Base-by-base conservation (phyloP, 2,329 filamentous ascomycete species). In the Colletotrichum chlorophyti region DNA sequence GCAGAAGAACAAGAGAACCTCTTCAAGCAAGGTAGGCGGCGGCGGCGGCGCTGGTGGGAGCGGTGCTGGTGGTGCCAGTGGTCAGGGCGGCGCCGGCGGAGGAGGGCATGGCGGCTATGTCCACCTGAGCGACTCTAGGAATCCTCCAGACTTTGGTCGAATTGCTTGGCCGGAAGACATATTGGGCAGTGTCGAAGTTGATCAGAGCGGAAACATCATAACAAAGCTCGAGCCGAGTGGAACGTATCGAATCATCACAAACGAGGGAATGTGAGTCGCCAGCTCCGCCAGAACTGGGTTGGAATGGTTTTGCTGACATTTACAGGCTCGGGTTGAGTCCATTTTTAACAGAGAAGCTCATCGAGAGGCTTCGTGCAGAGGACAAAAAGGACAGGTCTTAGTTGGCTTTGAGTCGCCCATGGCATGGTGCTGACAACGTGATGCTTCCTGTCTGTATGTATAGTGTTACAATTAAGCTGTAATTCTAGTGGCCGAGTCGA, bases 81-180 rank as follows among this genome's bases (percentile, higher is more conserved):
- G 74, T n/a, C 84, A 87, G 67, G 84, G 85, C n/a, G 85, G 84
- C 17, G 80, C 83, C 1, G 85, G 85, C 1, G 84, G 85, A 9
- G 84, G 74, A 2, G 85, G 85, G 2, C 74, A 81, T 19, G 84
- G 86, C 19, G 86, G 87, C 1, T 84, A 84, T 73, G 79, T 90
- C 15, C 87, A 90, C 70, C 75, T 90, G 5, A 87, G 84, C 53
- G 87, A 90, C 67, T 66, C 76, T 50, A 75, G 87, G 50, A 88
- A 87, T 48, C 85, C 86, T 2, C 86, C 85, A 0, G 86, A 88
- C 65, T 90, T 81, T 76, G 87, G 87, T 14, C 74, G 87, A 49
- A 89, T 90, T 67, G 85, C 87, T 2, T 89, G 83, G 78, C 86
- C 87, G 1, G 87, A 90, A 65, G 87, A 90, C 66, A 90, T 90